Base-by-base conservation (phyloP, 2,329 filamentous ascomycete species). In the Epichloe brachyelytri region DNA sequence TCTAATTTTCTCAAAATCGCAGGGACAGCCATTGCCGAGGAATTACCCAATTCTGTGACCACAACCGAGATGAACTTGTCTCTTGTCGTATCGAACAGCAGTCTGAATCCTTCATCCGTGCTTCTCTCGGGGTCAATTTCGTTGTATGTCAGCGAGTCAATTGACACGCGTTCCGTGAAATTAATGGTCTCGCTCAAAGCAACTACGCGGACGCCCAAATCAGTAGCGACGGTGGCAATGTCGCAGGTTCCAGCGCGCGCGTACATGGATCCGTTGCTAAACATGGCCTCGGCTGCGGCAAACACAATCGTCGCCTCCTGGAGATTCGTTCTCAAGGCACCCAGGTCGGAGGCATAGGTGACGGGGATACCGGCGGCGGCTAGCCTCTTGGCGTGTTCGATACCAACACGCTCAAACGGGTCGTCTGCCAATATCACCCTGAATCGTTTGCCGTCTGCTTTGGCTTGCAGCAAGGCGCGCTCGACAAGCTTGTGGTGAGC, bases 141-240 rank as follows among this genome's bases (percentile, higher is more conserved):
- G 66, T 98, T 98, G 61, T 88, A 84, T 41, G 93, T 91, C 57
- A 97, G 87, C 22, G 88, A 91, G 68, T 97, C 93, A 14, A 94
- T 80, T 6, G 88, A 86, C 11, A 96, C 88, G 52, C 88, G 84
- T 83, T 71, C 78, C 33, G 61, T 93, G 65, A 97, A 96, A 69
- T 97, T 98, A 71, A 97, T 83, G 4, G 86, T 93, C 71, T 97
- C 91, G 66, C 88, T 95, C 53, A 94, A 85, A 3, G 94, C 88
- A 36, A 94, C 83, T 53, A 97, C 88, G 1, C 87, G 86, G 38
- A 90, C 79, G 52, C 85, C 83, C 19, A 82, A 75, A 51, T 86
- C 80, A 48, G 83, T 80, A 5, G 90, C 91, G 41, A 85, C 82
- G 73, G 93, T 85, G 17, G 91, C 90, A 10, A 97, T 78, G 53